A percentile compares a stretch with the other conserved stretches of the same genome.
Evolutionary conservation across 805 yeast species (phyloP).

Genomic region (Candida berthetii): DNA sequence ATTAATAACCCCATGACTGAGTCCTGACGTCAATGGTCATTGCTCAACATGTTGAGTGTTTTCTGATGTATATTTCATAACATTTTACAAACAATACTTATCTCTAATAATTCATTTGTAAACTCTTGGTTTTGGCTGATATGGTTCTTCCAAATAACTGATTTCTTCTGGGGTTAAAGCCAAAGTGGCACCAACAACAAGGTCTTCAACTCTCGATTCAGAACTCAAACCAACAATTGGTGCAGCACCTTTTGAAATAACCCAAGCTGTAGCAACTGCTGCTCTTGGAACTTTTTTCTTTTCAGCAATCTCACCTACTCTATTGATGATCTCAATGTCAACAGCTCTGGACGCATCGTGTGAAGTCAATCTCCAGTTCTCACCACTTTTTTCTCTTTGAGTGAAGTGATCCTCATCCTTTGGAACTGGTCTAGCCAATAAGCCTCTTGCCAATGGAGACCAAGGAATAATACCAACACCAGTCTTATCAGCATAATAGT

Average conservation of each 20-base stretch:
- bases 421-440: conserved; percentile 41
- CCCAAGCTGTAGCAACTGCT: conserved; percentile 46
- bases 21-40: no score
- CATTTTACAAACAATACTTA: no score
- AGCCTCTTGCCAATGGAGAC: conserved; percentile 54
- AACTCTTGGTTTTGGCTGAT: conserved; percentile 3
- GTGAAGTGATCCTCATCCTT: conserved; percentile 2
- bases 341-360: conserved; percentile 8
- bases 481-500: conserved; percentile 44
- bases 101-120: no score
- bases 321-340: conserved; percentile 30
- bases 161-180: conserved; percentile 23
- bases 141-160: conserved; percentile 15
- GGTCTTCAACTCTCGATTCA: conserved; percentile 45
- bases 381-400: conserved; percentile 1
- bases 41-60: no score
- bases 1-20: no score
- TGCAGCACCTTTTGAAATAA: conserved; percentile 38
- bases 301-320: conserved; percentile 52
- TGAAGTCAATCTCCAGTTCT: background rate
- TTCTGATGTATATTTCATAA: no score
- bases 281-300: conserved; percentile 47
- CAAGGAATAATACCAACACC: conserved; percentile 56
- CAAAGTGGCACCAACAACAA: conserved; percentile 34
- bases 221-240: conserved; percentile 54